Conservation (phyloP, 441 rosid species). For the Kokia cookei region DNA sequence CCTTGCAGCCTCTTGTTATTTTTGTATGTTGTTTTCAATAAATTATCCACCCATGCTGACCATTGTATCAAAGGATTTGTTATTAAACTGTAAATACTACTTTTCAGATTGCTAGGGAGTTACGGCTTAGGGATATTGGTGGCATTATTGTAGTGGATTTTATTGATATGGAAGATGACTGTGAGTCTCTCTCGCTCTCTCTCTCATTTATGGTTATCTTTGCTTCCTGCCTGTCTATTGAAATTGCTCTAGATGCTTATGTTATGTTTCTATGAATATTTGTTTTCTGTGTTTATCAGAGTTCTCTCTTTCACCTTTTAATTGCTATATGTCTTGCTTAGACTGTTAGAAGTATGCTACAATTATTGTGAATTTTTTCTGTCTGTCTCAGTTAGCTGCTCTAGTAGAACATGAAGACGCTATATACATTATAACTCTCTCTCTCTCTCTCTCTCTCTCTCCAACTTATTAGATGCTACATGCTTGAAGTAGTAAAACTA, state of each 20-base stretch:
- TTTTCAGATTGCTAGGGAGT: conserved; percentile 93
- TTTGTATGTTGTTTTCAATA: not conserved
- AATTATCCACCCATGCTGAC: conserved; percentile 4
- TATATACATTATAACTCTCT: not conserved
- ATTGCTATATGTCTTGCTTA: not conserved
- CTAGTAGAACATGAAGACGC: not conserved
- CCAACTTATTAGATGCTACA: not conserved
- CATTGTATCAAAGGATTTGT: conserved; percentile 2
- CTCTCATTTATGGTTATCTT: not conserved
- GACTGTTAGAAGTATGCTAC: not conserved
- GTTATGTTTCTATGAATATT: not conserved
- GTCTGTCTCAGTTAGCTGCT: not conserved
- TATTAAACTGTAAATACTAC: conserved; percentile 5
- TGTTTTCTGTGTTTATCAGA: not conserved
- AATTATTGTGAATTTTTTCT: not conserved
- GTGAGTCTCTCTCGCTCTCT: conserved; percentile 40
- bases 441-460: not conserved
- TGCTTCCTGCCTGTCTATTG: not conserved
- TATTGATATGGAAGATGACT: conserved; percentile 90
- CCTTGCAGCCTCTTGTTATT: not conserved
- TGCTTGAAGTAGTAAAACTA: not conserved
- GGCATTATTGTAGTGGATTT: conserved; percentile 98
- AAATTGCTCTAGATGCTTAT: not conserved
- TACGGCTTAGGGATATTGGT: conserved; percentile 91
- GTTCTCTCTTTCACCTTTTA: not conserved